A percentile compares a stretch with the other conserved stretches of the same genome.
phyloP scores from a whole-genome alignment of 192 early-diverging fungal genomes.

The Backusella circina region DNA sequence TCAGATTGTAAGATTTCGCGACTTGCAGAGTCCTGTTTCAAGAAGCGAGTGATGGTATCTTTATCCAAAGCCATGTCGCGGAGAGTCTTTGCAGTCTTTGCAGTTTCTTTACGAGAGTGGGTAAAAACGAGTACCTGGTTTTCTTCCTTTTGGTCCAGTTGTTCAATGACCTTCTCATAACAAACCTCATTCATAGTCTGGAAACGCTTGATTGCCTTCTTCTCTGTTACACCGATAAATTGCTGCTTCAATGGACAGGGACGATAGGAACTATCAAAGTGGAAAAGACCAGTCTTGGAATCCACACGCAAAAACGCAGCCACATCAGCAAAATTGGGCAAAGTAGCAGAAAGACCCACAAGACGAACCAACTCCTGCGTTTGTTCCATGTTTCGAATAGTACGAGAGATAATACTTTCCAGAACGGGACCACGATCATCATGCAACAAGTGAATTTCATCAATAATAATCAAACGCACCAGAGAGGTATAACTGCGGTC shows the following conservation, averaged over 20 bases:
- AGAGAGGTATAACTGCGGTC: constrained; percentile 90
- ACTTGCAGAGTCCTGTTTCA: constrained; percentile 76
- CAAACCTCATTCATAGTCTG: constrained; percentile 96
- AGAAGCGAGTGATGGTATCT: constrained; percentile 78
- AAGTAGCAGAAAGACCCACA: constrained; percentile 89
- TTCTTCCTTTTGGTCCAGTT: constrained; percentile 61
- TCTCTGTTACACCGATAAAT: constrained; percentile 96
- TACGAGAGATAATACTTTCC: constrained; percentile 87
- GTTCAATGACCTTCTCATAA: constrained; percentile 92
- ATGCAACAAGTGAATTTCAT: constrained; percentile 96
- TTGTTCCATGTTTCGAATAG: constrained; percentile 83
- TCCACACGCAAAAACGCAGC: constrained; percentile 91
- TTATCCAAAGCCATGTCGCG: constrained; percentile 93
- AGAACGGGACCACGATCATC: constrained; percentile 97
- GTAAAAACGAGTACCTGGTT: constrained; percentile 95
- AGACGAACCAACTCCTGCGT: constrained; percentile 86
- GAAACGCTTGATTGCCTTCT: constrained; percentile 90
- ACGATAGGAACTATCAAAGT: constrained; percentile 89
- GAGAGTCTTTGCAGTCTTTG: constrained; percentile 84
- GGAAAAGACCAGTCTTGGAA: constrained; percentile 77
- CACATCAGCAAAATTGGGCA: constrained; percentile 96
- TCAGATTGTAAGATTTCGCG: constrained; percentile 83
- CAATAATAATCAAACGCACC: constrained; percentile 82
- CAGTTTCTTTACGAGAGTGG: constrained; percentile 97
- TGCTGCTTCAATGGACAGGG: constrained; percentile 95